phyloP scores from a whole-genome alignment of 495 filamentous ascomycete genomes.

The Parathielavia appendiculata region DNA sequence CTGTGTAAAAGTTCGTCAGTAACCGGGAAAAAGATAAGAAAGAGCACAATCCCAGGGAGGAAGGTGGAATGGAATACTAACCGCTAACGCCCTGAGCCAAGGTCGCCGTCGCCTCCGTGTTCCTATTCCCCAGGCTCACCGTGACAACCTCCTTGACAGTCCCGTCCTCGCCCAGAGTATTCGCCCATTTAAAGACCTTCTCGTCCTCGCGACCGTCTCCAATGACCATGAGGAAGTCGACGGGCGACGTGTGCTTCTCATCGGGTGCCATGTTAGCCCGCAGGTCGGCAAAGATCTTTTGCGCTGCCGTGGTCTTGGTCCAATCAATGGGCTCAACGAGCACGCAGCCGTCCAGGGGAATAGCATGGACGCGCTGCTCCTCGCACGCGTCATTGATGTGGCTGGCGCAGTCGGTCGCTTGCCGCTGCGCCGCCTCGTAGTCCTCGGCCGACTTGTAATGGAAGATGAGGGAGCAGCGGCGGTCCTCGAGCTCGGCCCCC shows the following conservation, averaged over 20 bases:
- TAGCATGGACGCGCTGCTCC: conserved; percentile 73
- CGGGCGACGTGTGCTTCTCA: conserved; percentile 42
- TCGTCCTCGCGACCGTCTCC: conserved; percentile 91
- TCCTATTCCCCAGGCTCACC: conserved; percentile 75
- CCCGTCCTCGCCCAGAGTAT: conserved; percentile 54
- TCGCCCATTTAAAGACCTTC: conserved; percentile 89
- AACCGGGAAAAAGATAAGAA: background rate
- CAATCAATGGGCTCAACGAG: conserved; percentile 74
- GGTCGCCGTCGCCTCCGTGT: conserved; percentile 80
- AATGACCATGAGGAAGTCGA: conserved; percentile 78
- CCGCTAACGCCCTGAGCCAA: conserved; percentile 87
- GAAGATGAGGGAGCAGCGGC: conserved; percentile 81
- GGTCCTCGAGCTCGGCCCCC: conserved; percentile 78
- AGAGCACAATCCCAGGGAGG: no score
- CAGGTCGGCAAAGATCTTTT: conserved; percentile 59
- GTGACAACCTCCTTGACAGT: conserved; percentile 66
- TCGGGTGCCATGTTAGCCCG: conserved; percentile 37
- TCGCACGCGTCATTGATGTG: conserved; percentile 91
- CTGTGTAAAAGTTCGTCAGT: background rate
- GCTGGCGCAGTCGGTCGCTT: conserved; percentile 79
- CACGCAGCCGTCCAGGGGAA: conserved; percentile 70
- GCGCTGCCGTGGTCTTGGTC: conserved; percentile 78
- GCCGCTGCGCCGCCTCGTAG: conserved; percentile 60
- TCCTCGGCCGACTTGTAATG: conserved; percentile 82
- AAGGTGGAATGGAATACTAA: no score